These are phyloP conservation scores for Pichia cephalocereana DNA, from an alignment of 805 yeast genomes.

Conservation along the genomic window DNA sequence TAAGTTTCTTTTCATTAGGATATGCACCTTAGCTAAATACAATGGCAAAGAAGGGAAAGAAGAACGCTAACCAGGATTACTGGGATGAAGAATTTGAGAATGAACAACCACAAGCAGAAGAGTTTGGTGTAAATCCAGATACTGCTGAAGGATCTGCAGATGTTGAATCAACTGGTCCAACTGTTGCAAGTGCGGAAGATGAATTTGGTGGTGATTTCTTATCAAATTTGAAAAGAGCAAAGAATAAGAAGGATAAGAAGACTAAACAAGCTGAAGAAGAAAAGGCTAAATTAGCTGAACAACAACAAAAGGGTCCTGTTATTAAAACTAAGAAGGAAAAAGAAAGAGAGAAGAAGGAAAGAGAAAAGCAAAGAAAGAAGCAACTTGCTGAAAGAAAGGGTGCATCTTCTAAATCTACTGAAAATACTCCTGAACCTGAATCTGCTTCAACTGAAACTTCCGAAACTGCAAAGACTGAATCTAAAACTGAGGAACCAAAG, in stretches of 20 bases:
- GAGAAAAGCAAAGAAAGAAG: constrained; percentile 83
- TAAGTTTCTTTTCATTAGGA: neutral
- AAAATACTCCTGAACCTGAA: constrained; percentile 11
- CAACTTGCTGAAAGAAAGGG: constrained; percentile 84
- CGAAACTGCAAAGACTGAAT: constrained; percentile 13
- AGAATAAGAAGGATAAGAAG: constrained; percentile 66
- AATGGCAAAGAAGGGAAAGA: constrained; percentile 41
- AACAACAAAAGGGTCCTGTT: constrained; percentile 42
- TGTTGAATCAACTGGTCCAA: constrained; percentile 15
- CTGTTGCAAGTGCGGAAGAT: constrained; percentile 30
- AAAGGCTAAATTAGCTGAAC: constrained; percentile 22
- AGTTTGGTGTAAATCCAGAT: constrained; percentile 31
- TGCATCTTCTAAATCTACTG: constrained; percentile 29
- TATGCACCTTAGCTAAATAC: neutral
- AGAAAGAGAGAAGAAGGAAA: constrained; percentile 92
- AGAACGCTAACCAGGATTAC: constrained; percentile 58
- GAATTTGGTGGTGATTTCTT: constrained; percentile 61
- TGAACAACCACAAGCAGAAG: constrained; percentile 45
- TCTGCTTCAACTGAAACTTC: constrained; percentile 28
- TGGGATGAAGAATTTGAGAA: constrained; percentile 71
- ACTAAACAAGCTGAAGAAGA: constrained; percentile 48
- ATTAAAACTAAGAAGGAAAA: constrained; percentile 88
- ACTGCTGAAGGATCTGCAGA: constrained; percentile 16
- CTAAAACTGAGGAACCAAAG: constrained; percentile 14
- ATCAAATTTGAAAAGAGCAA: constrained; percentile 72